Conservation (phyloP, 306 rosid genomes). For the Begonia fuchsioides region DNA sequence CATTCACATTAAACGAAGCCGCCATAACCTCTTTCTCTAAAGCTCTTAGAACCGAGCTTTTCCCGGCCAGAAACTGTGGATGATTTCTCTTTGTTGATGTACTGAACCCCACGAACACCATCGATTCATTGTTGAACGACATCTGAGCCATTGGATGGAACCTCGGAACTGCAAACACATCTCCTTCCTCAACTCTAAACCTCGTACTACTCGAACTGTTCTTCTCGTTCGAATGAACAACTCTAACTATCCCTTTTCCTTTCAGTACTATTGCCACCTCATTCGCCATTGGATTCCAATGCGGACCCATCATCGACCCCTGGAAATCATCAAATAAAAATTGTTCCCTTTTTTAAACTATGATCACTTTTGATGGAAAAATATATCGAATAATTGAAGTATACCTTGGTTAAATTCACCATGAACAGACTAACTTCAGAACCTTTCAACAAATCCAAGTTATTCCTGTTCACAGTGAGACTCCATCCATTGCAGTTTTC, state of each 20-base stretch:
- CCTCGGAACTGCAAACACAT: conserved; percentile 58
- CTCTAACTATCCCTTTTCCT: conserved; percentile 66
- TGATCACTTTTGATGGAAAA: no score
- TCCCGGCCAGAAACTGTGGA: conserved; percentile 69
- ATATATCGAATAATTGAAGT: no score
- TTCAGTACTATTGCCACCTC: conserved; percentile 50
- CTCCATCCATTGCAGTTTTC: conserved; percentile 57
- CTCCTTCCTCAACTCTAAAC: conserved; percentile 54
- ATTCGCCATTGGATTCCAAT: conserved; percentile 68
- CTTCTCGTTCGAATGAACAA: conserved; percentile 33
- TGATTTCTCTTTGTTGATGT: conserved; percentile 28
- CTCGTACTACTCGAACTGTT: conserved; percentile 27
- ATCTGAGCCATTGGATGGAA: conserved; percentile 86
- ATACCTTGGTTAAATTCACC: conserved; percentile 63
- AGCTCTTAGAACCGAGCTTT: conserved; percentile 33
- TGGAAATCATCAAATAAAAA: conserved; percentile 1
- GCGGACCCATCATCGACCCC: conserved; percentile 95
- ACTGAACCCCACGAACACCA: conserved; percentile 73
- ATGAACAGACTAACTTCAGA: conserved; percentile 47
- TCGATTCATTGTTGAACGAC: conserved; percentile 45
- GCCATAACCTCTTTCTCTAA: conserved; percentile 49
- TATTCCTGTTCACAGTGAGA: conserved; percentile 39
- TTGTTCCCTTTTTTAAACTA: no score
- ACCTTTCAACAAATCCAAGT: conserved; percentile 17
- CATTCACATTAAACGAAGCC: conserved; percentile 38